Evolutionary conservation across 1,139 yeast genomes (phyloP), one percentile per base, ranked within the genome.

Genomic region (Yamadazyma siamensis): DNA sequence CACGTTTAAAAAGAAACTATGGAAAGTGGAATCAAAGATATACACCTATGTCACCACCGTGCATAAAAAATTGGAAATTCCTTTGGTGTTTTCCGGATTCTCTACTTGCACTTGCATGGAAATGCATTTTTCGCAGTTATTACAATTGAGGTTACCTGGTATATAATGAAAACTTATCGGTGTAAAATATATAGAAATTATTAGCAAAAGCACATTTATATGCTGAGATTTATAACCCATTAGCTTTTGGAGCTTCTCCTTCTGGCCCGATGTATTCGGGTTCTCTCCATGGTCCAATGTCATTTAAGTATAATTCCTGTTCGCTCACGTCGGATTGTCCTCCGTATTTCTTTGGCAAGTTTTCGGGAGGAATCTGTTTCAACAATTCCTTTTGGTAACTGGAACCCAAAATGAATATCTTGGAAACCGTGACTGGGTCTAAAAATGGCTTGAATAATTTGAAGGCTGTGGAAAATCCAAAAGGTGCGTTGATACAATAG

Each of bases 251-350:
- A 35, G 88, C 88, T 59, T 80, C 87, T 41, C 91, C 91, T 62
- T 83, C 94, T 34, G 89, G 88, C 15, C 94, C 94, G 50, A 88
- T 80, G 61, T 54, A 89, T 60, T 82, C 50, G 15, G 81, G 68
- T 43, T 89, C 94, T 72, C 96, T 85, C 98, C 98, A 91, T 41
- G 98, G 98, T 43, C 98, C 98, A 44, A 81, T 71, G 56, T 91
- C 98, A 31, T 94, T 80, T 51, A 91, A 69, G 61, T 81, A 86
- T 42, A 91, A 75, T 20, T 95, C 88, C 47, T 94, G 89, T 27
- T 75, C 82, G 13, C 72, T 65, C 29, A 76, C 84, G 27, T 69
- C 59, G 25, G 94, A 80, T 44, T 55, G 56, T 46, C 98, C 98
- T 41, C 98, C 98, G 51, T 84, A 89, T 65, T 86, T 87, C 33